phyloP scores from a whole-genome alignment of 176 grass and related monocot species.

The Carex myosuroides region DNA sequence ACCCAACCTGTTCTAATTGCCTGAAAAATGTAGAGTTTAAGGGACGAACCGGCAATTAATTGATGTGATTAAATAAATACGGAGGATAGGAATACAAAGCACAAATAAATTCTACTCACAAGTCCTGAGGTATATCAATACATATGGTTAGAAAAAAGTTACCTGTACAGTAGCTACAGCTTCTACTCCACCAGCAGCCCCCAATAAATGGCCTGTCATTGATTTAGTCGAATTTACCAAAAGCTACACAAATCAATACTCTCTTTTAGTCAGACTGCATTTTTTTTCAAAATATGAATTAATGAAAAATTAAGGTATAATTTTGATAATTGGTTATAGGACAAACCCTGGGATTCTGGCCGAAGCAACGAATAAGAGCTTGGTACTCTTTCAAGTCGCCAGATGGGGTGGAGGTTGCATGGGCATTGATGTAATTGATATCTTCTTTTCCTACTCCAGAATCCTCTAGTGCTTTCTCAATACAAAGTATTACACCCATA shows the following conservation, averaged over 20 bases:
- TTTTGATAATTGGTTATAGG: neutral
- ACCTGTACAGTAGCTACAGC: constrained; percentile 92
- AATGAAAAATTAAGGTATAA: neutral
- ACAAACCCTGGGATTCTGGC: constrained; percentile 74
- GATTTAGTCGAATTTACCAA: constrained; percentile 98
- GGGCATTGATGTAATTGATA: constrained; percentile 96
- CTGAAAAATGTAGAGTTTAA: constrained; percentile 40
- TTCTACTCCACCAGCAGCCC: constrained; percentile 93
- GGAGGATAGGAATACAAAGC: neutral
- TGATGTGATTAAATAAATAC: neutral
- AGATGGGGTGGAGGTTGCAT: constrained; percentile 89
- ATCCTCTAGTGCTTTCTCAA: constrained; percentile 83
- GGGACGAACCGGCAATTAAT: neutral
- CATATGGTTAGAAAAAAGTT: neutral
- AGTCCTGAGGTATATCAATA: neutral
- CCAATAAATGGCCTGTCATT: constrained; percentile 93
- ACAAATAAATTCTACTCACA: neutral
- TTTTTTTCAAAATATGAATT: neutral
- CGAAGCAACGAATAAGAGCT: constrained; percentile 79
- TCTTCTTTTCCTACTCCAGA: constrained; percentile 82
- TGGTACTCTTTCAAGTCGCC: constrained; percentile 97
- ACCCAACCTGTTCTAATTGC: constrained; percentile 97
- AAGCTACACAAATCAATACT: constrained; percentile 39
- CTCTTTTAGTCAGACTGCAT: constrained; percentile 13
- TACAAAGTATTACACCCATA: constrained; percentile 80